Conservation (phyloP, 306 rosid species). For the Boehmeria nivea region DNA sequence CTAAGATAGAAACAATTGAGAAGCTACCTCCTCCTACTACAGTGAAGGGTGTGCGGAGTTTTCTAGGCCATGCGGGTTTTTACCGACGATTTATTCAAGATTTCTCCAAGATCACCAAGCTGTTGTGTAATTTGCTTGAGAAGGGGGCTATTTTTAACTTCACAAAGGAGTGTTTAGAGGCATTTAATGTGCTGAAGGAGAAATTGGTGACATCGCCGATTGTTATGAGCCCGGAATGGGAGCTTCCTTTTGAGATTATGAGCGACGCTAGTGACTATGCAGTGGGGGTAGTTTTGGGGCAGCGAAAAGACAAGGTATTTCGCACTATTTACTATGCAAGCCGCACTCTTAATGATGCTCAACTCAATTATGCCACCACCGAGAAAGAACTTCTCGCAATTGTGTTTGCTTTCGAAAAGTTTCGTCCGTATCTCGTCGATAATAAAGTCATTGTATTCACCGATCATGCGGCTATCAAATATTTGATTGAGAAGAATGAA, state of each 20-base stretch:
- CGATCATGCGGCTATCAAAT: not conserved
- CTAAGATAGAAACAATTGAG: not conserved
- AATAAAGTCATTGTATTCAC: not conserved
- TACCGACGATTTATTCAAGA: not conserved
- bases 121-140: not conserved
- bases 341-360: not conserved
- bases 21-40: not conserved
- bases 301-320: not conserved
- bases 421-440: not conserved
- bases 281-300: not conserved
- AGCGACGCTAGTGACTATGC: not conserved
- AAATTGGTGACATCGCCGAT: not conserved
- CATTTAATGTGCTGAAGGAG: not conserved
- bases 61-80: not conserved
- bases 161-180: not conserved
- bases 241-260: not conserved
- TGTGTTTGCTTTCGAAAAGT: not conserved
- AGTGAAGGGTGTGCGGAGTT: not conserved
- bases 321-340: not conserved
- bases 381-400: not conserved
- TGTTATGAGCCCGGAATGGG: not conserved
- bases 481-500: not conserved
- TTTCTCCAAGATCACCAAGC: not conserved
- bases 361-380: not conserved
- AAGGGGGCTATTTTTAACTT: not conserved